A percentile compares a stretch with the other conserved stretches of the same genome.
phyloP scores from a whole-genome alignment of 352 stramenopile species.

The Phytopythium oedochilum region DNA sequence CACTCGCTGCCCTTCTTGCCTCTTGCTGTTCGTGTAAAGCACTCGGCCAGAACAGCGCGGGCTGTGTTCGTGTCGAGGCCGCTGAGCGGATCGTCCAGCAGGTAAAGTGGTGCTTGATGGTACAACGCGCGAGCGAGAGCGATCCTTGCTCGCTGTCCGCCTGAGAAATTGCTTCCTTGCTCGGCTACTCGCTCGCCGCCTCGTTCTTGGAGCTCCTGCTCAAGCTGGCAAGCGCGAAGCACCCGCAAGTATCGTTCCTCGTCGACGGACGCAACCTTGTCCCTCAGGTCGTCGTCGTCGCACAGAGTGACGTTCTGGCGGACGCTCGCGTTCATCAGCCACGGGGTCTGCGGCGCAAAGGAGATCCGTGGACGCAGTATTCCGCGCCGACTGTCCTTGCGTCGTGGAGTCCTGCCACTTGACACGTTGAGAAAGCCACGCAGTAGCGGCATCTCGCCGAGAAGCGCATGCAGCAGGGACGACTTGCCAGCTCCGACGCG shows the following conservation, averaged over 20 bases:
- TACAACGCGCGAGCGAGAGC: conserved; percentile 85
- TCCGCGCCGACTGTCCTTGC: not conserved
- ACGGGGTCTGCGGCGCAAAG: conserved; percentile 76
- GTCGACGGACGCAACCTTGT: conserved; percentile 18
- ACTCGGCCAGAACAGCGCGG: conserved; percentile 38
- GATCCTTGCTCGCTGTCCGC: conserved; percentile 77
- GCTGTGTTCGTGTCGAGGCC: conserved; percentile 70
- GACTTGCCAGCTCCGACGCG: conserved; percentile 94
- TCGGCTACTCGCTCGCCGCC: conserved; percentile 47
- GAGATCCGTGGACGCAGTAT: conserved; percentile 18
- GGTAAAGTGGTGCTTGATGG: conserved; percentile 51
- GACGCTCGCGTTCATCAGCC: conserved; percentile 63
- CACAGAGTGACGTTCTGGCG: conserved; percentile 62
- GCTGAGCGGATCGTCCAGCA: conserved; percentile 89
- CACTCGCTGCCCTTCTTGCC: not conserved
- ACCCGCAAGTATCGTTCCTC: conserved; percentile 37
- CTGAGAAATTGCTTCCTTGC: conserved; percentile 82
- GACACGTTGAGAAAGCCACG: conserved; percentile 16
- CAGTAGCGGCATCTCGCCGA: conserved; percentile 93
- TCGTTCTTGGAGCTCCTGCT: conserved; percentile 51
- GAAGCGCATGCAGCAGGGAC: conserved; percentile 91
- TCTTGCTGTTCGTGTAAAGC: conserved; percentile 27
- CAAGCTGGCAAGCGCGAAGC: conserved; percentile 64
- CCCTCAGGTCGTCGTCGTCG: conserved; percentile 9
- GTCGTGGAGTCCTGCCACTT: not conserved